A percentile compares a stretch with the other conserved stretches of the same genome.
Conservation (phyloP, 352 stramenopile genomes). For the Globisporangium cederbergense region DNA sequence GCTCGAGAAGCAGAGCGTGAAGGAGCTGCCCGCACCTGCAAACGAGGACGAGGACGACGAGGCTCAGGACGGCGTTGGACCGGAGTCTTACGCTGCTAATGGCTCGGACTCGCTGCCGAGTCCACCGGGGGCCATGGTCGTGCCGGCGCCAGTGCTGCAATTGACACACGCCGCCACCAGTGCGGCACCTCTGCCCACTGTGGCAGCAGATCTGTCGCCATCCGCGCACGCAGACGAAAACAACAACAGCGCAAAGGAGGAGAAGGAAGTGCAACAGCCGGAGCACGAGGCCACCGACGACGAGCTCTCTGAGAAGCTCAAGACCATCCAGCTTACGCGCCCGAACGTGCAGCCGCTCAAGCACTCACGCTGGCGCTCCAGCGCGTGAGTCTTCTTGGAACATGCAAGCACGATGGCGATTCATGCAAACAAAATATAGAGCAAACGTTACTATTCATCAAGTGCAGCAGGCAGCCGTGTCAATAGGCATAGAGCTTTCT, state of each 20-base stretch:
- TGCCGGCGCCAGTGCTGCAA: constrained; percentile 1
- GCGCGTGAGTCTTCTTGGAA: constrained; percentile 1
- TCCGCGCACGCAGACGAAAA: not conserved
- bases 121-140: constrained; percentile 8
- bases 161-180: not conserved
- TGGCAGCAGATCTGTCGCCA: not conserved
- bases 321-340: constrained; percentile 59
- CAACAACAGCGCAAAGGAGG: constrained; percentile 7
- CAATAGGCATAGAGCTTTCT: not conserved
- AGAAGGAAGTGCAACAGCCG: constrained; percentile 1
- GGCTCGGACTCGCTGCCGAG: constrained; percentile 3
- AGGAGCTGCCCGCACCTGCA: constrained; percentile 19
- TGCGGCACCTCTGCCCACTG: not conserved
- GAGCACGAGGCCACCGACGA: constrained; percentile 43
- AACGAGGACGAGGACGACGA: constrained; percentile 8
- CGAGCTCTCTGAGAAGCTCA: constrained; percentile 59
- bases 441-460: too few species aligned
- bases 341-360: constrained; percentile 56
- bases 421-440: not conserved
- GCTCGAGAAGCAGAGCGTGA: constrained; percentile 31
- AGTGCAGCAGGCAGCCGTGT: not conserved
- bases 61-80: constrained; percentile 4
- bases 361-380: constrained; percentile 28
- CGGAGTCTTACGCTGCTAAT: constrained; percentile 4
- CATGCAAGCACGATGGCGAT: not conserved